These are phyloP conservation scores for Populus davidiana DNA, from an alignment of 345 rosid species.

Conservation along the genomic window DNA sequence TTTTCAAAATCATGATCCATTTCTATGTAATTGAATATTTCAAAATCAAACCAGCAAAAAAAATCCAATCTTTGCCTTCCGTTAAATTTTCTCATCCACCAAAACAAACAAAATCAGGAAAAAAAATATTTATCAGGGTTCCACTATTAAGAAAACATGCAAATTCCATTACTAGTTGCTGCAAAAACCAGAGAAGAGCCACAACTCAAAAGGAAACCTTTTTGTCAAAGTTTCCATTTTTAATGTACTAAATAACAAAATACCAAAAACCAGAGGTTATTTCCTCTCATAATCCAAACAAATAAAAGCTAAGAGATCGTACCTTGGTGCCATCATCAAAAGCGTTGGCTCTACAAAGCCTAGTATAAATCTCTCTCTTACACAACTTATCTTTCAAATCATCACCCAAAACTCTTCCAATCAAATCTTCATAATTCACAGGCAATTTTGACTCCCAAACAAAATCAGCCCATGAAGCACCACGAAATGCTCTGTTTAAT, in stretches of 20 bases:
- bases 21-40: background rate
- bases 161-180: background rate
- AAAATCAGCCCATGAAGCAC: conserved; percentile 93
- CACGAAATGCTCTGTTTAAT: conserved; percentile 73
- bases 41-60: background rate
- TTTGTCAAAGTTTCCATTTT: background rate
- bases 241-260: background rate
- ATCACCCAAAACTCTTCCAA: conserved; percentile 50
- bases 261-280: background rate
- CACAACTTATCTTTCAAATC: conserved; percentile 35
- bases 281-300: background rate
- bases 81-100: conserved; percentile 7
- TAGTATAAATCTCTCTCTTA: conserved; percentile 65
- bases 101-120: background rate
- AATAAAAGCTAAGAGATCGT: background rate
- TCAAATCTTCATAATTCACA: conserved; percentile 47
- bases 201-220: background rate
- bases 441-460: conserved; percentile 97
- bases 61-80: background rate
- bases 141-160: background rate
- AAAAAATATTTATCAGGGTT: too few species aligned
- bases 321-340: conserved; percentile 83
- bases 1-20: background rate
- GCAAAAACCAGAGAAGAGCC: background rate
- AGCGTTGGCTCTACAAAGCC: conserved; percentile 57